Evolutionary conservation across 1,139 yeast species (phyloP), one percentile per base, ranked within the genome.

Genomic region (Blastobotrys petasosporus): DNA sequence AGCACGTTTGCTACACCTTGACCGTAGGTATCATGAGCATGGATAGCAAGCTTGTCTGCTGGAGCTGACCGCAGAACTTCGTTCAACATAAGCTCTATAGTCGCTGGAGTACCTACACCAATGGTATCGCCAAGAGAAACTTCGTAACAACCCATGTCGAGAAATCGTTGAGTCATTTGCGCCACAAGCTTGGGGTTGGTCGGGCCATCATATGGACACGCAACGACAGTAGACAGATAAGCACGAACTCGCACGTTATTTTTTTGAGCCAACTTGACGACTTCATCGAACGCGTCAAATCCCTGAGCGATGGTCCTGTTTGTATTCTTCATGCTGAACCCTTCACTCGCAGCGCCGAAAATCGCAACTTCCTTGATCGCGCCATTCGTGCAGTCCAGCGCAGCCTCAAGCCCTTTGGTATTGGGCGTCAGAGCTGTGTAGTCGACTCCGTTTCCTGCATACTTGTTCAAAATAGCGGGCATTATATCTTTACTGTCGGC

Each of bases 1-100:
- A 63, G 41, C 10, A 62, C 66, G 45, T 65, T 65, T 33, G 67
- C 65, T 2, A 65, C 66, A 8, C 67, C 69, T 48, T 63, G 67
- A 15, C 69, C 69, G 37, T 63, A 64, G 1, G 69, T 65, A 46
- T 65, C 67, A 46, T 65, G 69, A 11, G 67, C 68, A 45, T 65
- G 69, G n/a, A 63, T 62, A 2, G 69, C 69, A 2, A 65, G 51
- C 41, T 51, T 51, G 2, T 54, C 53, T 1, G 58, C 56, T 2
- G 65, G 63, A 8, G 58, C 58, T 5, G 49, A 52, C 38, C 50
- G 46, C 32, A 60, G 43, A 1, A 63, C 63, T 30, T 56, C 58
- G 1, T 48, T 39, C 20, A 64, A 49, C 61, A 65, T 54, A 20
- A 40, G 39, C 33, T 55, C 60, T 13, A 62, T 53, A 9, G 60